These are phyloP conservation scores for Syzygium jambos DNA, from an alignment of 345 rosid genomes.

Conservation along the genomic window DNA sequence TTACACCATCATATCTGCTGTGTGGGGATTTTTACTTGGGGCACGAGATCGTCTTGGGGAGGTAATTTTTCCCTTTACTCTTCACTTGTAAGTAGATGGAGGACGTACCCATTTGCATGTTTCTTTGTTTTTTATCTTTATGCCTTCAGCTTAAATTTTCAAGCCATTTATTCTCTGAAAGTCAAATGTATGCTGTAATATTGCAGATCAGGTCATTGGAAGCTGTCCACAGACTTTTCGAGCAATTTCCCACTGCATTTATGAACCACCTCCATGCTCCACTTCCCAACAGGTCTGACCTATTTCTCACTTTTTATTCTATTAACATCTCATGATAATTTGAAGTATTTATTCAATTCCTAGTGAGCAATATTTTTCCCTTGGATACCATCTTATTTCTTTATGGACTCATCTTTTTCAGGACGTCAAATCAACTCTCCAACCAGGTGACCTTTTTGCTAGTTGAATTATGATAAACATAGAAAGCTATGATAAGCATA, in stretches of 20 bases:
- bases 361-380: not conserved
- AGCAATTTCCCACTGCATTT: constrained; percentile 87
- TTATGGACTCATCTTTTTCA: constrained; percentile 22
- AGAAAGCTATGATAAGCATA: not conserved
- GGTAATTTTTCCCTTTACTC: constrained; percentile 18
- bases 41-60: constrained; percentile 98
- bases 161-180: not conserved
- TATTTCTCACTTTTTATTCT: not conserved
- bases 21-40: constrained; percentile 91
- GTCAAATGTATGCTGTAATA: not conserved
- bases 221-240: constrained; percentile 73
- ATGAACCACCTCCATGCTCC: constrained; percentile 60
- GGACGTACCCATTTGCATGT: not conserved
- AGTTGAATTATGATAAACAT: not conserved
- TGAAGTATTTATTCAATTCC: not conserved
- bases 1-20: constrained; percentile 79
- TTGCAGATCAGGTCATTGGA: constrained; percentile 90
- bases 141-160: not conserved
- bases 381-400: not conserved
- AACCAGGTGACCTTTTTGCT: constrained; percentile 33
- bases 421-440: constrained; percentile 32
- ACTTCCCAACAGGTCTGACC: constrained; percentile 36
- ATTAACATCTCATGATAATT: not conserved
- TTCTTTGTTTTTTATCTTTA: not conserved
- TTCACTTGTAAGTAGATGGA: not conserved